Evolutionary conservation across 192 early-diverging fungal species (phyloP).

Genomic region (Coemansia sp.): DNA sequence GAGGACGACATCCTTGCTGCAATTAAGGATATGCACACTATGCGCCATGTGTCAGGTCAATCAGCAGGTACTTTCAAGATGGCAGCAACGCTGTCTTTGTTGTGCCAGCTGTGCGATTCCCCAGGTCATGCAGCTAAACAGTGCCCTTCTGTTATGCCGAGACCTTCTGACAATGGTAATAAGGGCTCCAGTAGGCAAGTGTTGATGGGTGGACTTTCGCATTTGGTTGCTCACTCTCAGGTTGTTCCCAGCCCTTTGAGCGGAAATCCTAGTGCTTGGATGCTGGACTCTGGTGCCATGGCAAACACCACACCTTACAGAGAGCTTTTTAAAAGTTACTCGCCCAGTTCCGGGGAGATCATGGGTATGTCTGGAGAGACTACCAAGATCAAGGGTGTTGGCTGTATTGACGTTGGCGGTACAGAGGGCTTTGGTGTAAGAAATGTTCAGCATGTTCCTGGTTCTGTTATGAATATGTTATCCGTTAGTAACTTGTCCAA

Average conservation of each 20-base stretch:
- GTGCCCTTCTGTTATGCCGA: background rate
- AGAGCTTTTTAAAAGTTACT: conserved; percentile 2
- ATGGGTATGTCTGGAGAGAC: conserved; percentile 11
- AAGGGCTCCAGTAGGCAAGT: conserved; percentile 6
- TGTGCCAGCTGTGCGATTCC: background rate
- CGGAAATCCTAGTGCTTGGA: background rate
- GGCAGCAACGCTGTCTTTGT: background rate
- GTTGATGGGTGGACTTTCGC: conserved; percentile 6
- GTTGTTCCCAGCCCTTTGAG: background rate
- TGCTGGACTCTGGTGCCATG: conserved; percentile 5
- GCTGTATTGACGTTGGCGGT: background rate
- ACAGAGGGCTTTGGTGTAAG: conserved; percentile 1
- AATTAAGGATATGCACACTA: background rate
- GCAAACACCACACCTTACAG: conserved; percentile 7
- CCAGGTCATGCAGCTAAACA: conserved; percentile 4
- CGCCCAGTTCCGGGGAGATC: conserved; percentile 6
- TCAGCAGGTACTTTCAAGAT: background rate
- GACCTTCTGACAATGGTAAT: background rate
- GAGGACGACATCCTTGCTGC: background rate
- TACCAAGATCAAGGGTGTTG: conserved; percentile 3
- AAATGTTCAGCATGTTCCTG: conserved; percentile 8
- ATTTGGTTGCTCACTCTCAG: conserved; percentile 1
- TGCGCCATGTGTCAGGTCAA: background rate
- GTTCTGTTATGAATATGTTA: background rate
- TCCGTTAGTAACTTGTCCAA: background rate